Conservation (phyloP, 148 eudicot species). For the Drosera capensis region DNA sequence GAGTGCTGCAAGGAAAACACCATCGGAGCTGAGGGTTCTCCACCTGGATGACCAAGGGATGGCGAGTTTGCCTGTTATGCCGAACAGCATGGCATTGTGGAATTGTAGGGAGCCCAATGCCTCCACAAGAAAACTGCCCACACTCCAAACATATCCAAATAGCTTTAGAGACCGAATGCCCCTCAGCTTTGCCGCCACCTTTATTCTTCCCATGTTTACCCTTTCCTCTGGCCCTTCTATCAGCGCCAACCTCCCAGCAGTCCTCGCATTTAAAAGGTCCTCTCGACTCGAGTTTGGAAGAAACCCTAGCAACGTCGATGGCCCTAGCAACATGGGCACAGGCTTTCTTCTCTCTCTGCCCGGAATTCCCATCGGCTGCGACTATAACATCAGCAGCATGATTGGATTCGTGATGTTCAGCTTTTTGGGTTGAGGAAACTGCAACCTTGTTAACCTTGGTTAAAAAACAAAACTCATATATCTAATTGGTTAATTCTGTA, state of each 20-base stretch:
- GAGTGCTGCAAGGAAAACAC: conserved; percentile 63
- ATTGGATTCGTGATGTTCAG: conserved; percentile 9
- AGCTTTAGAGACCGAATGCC: conserved; percentile 34
- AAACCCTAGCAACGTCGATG: conserved; percentile 37
- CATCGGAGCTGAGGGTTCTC: conserved; percentile 59
- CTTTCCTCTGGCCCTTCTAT: conserved; percentile 44
- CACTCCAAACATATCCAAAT: conserved; percentile 91
- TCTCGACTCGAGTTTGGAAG: conserved; percentile 31
- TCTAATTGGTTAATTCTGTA: no score
- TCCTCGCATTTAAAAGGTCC: conserved; percentile 52
- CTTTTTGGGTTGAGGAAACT: conserved; percentile 19
- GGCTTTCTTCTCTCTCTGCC: conserved; percentile 27
- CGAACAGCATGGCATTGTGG: conserved; percentile 64
- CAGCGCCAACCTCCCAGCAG: conserved; percentile 47
- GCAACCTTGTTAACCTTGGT: no score
- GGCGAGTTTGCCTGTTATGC: conserved; percentile 54
- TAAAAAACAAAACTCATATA: no score
- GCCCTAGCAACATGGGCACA: conserved; percentile 67
- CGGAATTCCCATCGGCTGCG: conserved; percentile 18
- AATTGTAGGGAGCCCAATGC: conserved; percentile 61
- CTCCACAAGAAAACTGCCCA: conserved; percentile 82
- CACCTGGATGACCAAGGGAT: conserved; percentile 56
- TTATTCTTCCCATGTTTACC: conserved; percentile 60
- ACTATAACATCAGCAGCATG: conserved; percentile 13
- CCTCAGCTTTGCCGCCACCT: conserved; percentile 22